phyloP scores from a whole-genome alignment of 306 rosid species.

The Arachis stenosperma region DNA sequence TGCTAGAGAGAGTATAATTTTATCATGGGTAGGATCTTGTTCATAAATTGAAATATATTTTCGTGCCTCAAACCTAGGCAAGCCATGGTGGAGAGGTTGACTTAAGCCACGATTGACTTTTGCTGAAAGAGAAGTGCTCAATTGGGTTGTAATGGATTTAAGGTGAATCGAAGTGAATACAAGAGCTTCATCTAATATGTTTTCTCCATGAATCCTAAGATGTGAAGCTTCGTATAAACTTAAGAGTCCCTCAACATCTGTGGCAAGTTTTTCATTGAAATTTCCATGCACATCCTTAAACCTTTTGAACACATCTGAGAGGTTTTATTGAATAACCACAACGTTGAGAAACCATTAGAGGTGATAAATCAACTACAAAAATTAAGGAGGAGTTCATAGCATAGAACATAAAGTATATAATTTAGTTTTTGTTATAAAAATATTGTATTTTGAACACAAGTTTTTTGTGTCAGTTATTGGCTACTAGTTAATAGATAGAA shows the following conservation, averaged over 20 bases:
- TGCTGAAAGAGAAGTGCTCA: slow-evolving; percentile 1
- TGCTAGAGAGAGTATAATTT: slow-evolving; percentile 27
- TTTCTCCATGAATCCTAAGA: neutral
- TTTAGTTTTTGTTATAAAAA: too few relatives aligned
- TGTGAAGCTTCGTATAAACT: too few relatives aligned
- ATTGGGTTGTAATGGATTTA: neutral
- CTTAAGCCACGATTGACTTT: slow-evolving; percentile 33
- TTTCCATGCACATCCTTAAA: slow-evolving; percentile 27
- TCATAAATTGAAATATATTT: slow-evolving; percentile 31
- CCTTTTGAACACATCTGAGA: slow-evolving; percentile 19
- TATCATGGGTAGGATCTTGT: slow-evolving; percentile 24
- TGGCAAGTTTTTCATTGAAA: neutral
- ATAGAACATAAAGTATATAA: too few relatives aligned
- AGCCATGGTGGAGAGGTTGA: slow-evolving; percentile 28
- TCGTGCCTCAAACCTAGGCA: slow-evolving; percentile 37
- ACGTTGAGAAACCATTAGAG: neutral
- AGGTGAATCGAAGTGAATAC: slow-evolving; percentile 46
- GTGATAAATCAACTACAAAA: too few relatives aligned
- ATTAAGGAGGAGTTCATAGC: too few relatives aligned
- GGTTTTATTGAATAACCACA: neutral
- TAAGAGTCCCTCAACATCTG: neutral
- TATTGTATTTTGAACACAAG: too few relatives aligned
- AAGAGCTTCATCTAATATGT: slow-evolving; percentile 32
- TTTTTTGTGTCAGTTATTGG: too few relatives aligned
- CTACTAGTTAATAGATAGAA: too few relatives aligned